Base-by-base conservation (phyloP, 495 filamentous ascomycete species). In the Elaphomyces granulatus region DNA sequence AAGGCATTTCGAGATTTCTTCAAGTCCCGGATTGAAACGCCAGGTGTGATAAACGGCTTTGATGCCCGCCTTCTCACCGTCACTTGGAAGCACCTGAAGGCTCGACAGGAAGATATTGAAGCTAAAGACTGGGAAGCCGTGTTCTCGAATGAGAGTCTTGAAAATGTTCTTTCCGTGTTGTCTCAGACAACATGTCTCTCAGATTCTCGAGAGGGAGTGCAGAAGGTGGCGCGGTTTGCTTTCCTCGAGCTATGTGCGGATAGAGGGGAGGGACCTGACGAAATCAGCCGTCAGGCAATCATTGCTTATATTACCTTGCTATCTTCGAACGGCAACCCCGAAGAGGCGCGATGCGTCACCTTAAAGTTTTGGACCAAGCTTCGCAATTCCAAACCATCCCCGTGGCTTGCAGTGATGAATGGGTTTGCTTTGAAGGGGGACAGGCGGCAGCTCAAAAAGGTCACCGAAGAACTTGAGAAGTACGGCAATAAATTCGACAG, bases 351-450 rank as follows among this genome's bases (percentile, higher is more conserved):
- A 15, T 59, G 68, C 21, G 45, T 64, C 2, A 47, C 78, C 0
- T 47, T 69, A 38, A 52, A 70, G 31, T 67, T 68, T 37, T 63
- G 60, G 52, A 32, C 41, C 34, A 57, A 52, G 18, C 43, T 62
- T 31, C 52, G 52, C 20, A 48, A 52, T 15, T 39, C 45, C 9
- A 55, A 47, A 14, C 54, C 53, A 16, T 56, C 60, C 7, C 60
- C 70, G n/a, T 87, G 80, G 75, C 57, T 66, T 2, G 50, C 56
- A 9, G 61, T 87, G 3, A 46, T 90, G 23, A 59, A 61, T 20
- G 84, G 85, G 1, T 78, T 87, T 45, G 75, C 74, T 10, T 60
- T 61, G 42, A 75, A 83, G 44, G 70, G 70, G 8, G 71, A 76
- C 39, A 41, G 38, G 61, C 75, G 46, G 40, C 69, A 49, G 65